These are phyloP conservation scores for Umbelopsis isabellina DNA, from an alignment of 192 early-diverging fungal genomes.

Conservation along the genomic window DNA sequence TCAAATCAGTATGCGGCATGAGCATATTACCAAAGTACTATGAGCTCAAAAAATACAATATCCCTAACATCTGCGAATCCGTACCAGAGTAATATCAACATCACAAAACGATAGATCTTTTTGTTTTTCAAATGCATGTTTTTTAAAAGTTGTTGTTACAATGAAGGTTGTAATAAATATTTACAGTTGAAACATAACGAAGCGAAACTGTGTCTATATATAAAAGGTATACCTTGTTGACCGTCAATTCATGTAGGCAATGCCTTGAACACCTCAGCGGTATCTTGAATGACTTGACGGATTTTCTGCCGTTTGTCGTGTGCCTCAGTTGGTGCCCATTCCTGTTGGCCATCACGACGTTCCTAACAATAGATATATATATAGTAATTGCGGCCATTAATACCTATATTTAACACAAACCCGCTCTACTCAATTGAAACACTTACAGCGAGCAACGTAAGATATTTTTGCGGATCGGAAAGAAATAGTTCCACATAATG, in stretches of 20 bases:
- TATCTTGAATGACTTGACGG: conserved; percentile 7
- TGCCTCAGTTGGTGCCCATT: conserved; percentile 15
- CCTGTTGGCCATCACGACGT: background rate
- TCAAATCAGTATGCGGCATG: conserved; percentile 54
- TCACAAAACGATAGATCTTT: background rate
- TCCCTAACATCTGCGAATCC: conserved; percentile 19
- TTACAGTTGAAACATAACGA: background rate
- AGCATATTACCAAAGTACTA: conserved; percentile 46
- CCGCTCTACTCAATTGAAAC: no score
- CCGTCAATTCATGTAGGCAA: background rate
- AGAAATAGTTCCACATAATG: conserved; percentile 79
- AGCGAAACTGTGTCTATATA: no score
- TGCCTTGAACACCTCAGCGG: background rate
- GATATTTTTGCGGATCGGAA: background rate
- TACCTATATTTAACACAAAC: background rate
- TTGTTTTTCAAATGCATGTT: no score
- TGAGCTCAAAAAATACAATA: conserved; percentile 48
- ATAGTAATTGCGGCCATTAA: background rate
- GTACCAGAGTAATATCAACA: background rate
- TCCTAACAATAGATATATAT: background rate
- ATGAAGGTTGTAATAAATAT: background rate
- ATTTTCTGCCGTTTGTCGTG: conserved; percentile 18
- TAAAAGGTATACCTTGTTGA: no score
- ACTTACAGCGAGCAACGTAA: conserved; percentile 10
- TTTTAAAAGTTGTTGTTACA: background rate